These are phyloP conservation scores for Ustilaginoidea virens DNA, from an alignment of 2,329 filamentous ascomycete species.

Conservation along the genomic window DNA sequence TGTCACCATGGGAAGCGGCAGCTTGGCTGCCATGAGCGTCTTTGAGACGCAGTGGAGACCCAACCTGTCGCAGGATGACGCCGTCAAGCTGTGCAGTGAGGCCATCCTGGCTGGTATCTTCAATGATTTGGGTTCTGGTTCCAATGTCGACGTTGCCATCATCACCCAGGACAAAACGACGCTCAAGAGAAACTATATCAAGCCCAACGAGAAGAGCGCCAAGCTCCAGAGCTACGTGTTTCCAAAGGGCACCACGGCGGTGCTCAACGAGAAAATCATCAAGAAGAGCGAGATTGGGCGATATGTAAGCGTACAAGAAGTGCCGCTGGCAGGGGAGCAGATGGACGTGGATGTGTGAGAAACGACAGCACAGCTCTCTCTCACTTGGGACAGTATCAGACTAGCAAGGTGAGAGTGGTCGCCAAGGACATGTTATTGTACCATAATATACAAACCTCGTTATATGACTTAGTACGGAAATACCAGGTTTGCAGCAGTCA, in stretches of 20 bases:
- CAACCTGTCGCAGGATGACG: constrained; percentile 59
- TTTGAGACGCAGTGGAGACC: constrained; percentile 95
- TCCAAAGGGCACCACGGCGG: constrained; percentile 80
- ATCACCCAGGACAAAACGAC: constrained; percentile 94
- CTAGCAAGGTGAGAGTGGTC: neutral
- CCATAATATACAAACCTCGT: too few relatives aligned
- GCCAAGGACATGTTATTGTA: too few relatives aligned
- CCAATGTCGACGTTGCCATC: constrained; percentile 91
- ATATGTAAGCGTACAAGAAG: constrained; percentile 82
- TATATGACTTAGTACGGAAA: too few relatives aligned
- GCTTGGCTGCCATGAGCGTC: constrained; percentile 90
- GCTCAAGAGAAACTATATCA: constrained; percentile 82
- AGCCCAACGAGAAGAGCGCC: constrained; percentile 75
- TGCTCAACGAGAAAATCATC: constrained; percentile 92
- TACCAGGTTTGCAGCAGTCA: too few relatives aligned
- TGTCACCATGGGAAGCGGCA: constrained; percentile 97
- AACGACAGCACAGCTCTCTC: neutral
- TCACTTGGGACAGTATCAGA: neutral
- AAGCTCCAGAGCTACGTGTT: constrained; percentile 94
- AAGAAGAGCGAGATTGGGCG: constrained; percentile 86
- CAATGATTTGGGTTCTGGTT: constrained; percentile 93
- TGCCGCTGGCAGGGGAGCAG: constrained; percentile 53
- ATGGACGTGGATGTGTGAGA: constrained; percentile 51
- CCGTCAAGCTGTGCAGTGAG: constrained; percentile 68
- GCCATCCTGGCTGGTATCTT: constrained; percentile 95